phyloP scores from a whole-genome alignment of 495 filamentous ascomycete genomes.

The Aspergillus sclerotioniger region DNA sequence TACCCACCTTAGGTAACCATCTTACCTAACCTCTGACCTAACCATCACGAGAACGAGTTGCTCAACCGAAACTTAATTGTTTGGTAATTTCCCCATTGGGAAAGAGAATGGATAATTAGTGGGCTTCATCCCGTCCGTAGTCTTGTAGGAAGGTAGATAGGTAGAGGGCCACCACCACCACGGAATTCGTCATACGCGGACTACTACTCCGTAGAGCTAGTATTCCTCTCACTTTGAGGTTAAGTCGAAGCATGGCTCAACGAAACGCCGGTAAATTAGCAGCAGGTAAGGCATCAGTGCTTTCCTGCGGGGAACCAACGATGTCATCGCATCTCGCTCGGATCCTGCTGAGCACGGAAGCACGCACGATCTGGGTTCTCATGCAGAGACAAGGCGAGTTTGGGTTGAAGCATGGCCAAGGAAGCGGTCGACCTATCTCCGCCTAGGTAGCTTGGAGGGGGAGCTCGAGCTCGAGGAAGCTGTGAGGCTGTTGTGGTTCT shows the following conservation, averaged over 20 bases:
- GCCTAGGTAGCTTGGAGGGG: background rate
- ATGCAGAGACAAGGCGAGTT: conserved; percentile 20
- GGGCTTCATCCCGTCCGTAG: too few relatives aligned
- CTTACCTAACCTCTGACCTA: background rate
- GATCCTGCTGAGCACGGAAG: background rate
- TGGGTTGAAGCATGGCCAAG: conserved; percentile 9
- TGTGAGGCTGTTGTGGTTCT: conserved; percentile 5
- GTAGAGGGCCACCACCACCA: background rate
- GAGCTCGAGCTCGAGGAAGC: background rate
- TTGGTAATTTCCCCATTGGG: too few relatives aligned
- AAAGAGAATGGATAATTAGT: too few relatives aligned
- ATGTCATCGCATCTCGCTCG: conserved; percentile 8
- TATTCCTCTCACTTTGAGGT: background rate
- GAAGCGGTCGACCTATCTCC: background rate
- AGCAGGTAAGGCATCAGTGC: conserved; percentile 21
- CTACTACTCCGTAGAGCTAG: background rate
- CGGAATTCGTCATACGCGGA: background rate
- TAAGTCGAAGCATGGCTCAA: background rate
- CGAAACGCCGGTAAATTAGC: background rate
- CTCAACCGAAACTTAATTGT: too few relatives aligned
- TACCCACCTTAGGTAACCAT: background rate
- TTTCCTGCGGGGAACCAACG: conserved; percentile 6
- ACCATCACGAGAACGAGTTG: background rate
- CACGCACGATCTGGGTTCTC: conserved; percentile 11
- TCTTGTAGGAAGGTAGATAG: too few relatives aligned